phyloP scores from a whole-genome alignment of 2,329 filamentous ascomycete genomes.

The Alternaria tenuissima region DNA sequence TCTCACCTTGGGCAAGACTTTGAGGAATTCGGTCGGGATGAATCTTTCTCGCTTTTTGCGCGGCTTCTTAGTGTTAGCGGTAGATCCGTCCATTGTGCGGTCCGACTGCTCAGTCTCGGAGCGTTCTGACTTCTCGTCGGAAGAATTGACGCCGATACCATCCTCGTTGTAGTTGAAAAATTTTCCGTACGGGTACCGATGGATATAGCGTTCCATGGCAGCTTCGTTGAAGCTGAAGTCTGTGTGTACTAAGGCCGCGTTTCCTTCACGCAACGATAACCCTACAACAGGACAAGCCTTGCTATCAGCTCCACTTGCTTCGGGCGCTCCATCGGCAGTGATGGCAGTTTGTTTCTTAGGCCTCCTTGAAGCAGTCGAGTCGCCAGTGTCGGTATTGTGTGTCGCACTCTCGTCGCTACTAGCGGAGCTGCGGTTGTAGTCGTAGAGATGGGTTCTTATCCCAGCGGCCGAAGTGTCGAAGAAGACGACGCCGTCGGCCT shows the following conservation, averaged over 20 bases:
- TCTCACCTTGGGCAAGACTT: constrained; percentile 44
- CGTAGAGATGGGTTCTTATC: constrained; percentile 35
- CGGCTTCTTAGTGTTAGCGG: constrained; percentile 17
- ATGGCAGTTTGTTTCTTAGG: constrained; percentile 21
- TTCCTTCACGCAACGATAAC: constrained; percentile 30
- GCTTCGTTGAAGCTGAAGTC: constrained; percentile 44
- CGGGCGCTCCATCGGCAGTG: constrained; percentile 6
- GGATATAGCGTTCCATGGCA: constrained; percentile 46
- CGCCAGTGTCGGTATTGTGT: constrained; percentile 43
- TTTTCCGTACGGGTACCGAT: constrained; percentile 44
- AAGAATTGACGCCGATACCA: constrained; percentile 41
- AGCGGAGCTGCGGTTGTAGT: constrained; percentile 21
- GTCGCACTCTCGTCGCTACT: constrained; percentile 42
- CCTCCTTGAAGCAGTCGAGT: constrained; percentile 31
- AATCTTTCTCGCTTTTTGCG: constrained; percentile 41
- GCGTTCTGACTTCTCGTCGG: constrained; percentile 42
- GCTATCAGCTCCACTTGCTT: constrained; percentile 22
- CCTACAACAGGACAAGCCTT: constrained; percentile 38
- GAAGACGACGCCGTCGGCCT: constrained; percentile 47
- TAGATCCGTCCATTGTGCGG: constrained; percentile 24
- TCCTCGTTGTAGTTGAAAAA: constrained; percentile 49
- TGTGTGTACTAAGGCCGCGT: constrained; percentile 30
- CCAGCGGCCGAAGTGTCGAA: constrained; percentile 46
- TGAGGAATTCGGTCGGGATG: constrained; percentile 44
- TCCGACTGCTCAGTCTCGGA: constrained; percentile 43